Conservation (phyloP, 2,329 filamentous ascomycete species). For the Simplicillium aogashimaense region DNA sequence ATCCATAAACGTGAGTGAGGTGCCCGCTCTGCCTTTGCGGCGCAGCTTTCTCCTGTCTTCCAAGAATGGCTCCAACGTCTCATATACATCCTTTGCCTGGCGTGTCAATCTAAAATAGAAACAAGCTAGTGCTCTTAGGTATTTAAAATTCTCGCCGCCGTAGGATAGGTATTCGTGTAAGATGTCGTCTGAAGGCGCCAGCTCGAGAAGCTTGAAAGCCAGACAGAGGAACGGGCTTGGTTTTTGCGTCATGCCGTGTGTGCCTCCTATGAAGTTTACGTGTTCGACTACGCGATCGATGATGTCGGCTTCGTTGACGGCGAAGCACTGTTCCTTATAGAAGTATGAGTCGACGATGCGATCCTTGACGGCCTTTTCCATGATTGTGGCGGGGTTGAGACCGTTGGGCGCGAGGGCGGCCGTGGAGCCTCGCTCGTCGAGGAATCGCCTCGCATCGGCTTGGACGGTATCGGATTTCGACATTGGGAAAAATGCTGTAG, state of each 20-base stretch:
- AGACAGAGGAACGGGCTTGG: slow-evolving; percentile 91
- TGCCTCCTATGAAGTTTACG: slow-evolving; percentile 77
- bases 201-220: slow-evolving; percentile 86
- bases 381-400: slow-evolving; percentile 87
- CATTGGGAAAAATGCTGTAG: slow-evolving; percentile 11
- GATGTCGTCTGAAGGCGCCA: slow-evolving; percentile 70
- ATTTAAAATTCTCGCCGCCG: slow-evolving; percentile 71
- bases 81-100: slow-evolving; percentile 70
- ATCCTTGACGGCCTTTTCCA: slow-evolving; percentile 92
- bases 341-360: slow-evolving; percentile 94
- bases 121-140: slow-evolving; percentile 76
- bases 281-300: slow-evolving; percentile 82
- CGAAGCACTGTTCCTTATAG: slow-evolving; percentile 98
- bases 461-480: slow-evolving; percentile 46
- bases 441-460: slow-evolving; percentile 71
- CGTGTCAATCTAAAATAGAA: slow-evolving; percentile 93
- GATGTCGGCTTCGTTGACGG: slow-evolving; percentile 72
- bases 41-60: slow-evolving; percentile 77
- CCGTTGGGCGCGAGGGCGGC: slow-evolving; percentile 72
- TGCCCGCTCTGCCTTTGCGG: slow-evolving; percentile 63
- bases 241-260: slow-evolving; percentile 73
- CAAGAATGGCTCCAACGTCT: slow-evolving; percentile 70
- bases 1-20: slow-evolving; percentile 72
- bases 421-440: slow-evolving; percentile 81
- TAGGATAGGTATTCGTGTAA: slow-evolving; percentile 70